These are phyloP conservation scores for Flagelloscypha sp. DNA, from an alignment of 768 basidiomycete genomes.

Conservation along the genomic window DNA sequence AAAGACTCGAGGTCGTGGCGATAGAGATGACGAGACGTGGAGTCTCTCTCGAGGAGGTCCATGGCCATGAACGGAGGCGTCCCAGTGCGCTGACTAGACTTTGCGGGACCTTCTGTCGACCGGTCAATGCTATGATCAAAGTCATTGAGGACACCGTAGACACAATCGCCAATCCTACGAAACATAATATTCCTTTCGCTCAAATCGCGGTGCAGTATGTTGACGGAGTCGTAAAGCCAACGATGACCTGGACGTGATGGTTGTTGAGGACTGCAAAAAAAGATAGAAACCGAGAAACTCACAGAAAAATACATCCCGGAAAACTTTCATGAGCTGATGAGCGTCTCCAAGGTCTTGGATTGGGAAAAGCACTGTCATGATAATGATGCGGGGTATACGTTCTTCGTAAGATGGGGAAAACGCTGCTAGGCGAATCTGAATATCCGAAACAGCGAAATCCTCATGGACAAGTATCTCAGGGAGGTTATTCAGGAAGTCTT, in stretches of 20 bases:
- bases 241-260: constrained; percentile 6
- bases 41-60: constrained; percentile 5
- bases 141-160: constrained; percentile 10
- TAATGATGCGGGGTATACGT: constrained; percentile 6
- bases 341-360: neutral
- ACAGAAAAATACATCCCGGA: constrained; percentile 5
- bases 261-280: neutral
- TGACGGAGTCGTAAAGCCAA: constrained; percentile 4
- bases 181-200: constrained; percentile 14
- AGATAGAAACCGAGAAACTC: neutral
- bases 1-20: constrained; percentile 1
- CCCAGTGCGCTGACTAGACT: constrained; percentile 9
- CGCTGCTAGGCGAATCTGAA: too few species aligned
- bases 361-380: constrained; percentile 3
- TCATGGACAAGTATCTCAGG: too few species aligned
- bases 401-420: constrained; percentile 28
- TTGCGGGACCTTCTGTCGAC: neutral
- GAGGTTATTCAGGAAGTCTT: too few species aligned
- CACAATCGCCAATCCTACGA: neutral
- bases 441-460: too few species aligned
- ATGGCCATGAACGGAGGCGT: constrained; percentile 13
- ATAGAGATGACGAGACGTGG: too few species aligned
- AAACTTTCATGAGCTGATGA: neutral
- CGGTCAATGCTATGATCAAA: constrained; percentile 10
- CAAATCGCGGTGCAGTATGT: constrained; percentile 10